Base-by-base conservation (phyloP, 495 filamentous ascomycete genomes). In the Annulohypoxylon bovei region DNA sequence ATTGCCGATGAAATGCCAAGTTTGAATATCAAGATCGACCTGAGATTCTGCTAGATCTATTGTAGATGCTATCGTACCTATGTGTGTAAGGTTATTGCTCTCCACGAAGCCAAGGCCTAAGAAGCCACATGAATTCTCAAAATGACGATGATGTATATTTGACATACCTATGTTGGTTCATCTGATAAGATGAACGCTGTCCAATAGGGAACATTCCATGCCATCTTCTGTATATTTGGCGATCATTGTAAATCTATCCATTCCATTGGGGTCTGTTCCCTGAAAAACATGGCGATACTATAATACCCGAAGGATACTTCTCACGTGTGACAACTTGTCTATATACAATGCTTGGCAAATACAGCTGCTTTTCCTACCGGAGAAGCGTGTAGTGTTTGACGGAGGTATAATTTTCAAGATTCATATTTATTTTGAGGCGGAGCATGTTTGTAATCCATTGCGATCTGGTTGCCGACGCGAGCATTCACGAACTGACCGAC, bases 211-310 rank as follows among this genome's bases (percentile, higher is more conserved):
- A 25, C 9, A 40, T 14, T 25, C 32, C 33, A n/a, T 53, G 22
- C 20, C 3, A 20, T 35, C 8, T 20, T 46, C 9, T 16, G 33
- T 55, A 25, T 22, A 49, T 25, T 35, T 35, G 27, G 18, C 49
- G 30, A 49, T 56, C 20, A 53, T 42, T 12, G 42, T 52, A 40
- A 14, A 14, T 35, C 46, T 16, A 53, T 8, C 42, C 22, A 9
- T 40, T 27, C 23, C 37, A 25, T 53, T 39, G 33, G 33, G 37
- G 14, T 58, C 58, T 18, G 18, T 33, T 11, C 14, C 39, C 18
- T 39, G 30, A 47, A 28, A 35, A 28, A 49, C 46, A 71, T 67
- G 65, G 65, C 58, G 44, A 71, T 71, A 67, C 58, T 67, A 64
- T 50, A 72, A 72, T 57, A 59, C 37, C 70, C 69, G 63, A 71